A percentile compares a stretch with the other conserved stretches of the same genome.
phyloP scores from a whole-genome alignment of 495 filamentous ascomycete species.

The Penicillium manginii region DNA sequence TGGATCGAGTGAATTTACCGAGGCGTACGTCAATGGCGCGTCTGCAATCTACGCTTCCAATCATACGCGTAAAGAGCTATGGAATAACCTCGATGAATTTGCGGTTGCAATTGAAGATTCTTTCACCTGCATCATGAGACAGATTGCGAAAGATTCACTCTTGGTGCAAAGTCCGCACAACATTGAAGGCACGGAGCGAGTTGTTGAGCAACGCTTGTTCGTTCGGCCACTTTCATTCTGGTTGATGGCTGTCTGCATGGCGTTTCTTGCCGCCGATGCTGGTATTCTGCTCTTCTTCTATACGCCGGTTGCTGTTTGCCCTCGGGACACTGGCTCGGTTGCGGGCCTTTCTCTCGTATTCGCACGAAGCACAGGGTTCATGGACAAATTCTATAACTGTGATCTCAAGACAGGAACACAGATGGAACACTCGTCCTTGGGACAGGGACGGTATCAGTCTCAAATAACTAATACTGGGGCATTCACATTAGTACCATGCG shows the following conservation, averaged over 20 bases:
- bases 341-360: constrained; percentile 20
- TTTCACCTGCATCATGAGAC: no score
- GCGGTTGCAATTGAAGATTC: no score
- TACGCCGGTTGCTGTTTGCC: constrained; percentile 10
- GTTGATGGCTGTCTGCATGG: background rate
- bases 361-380: constrained; percentile 12
- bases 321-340: constrained; percentile 20
- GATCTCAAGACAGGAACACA: background rate
- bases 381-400: background rate
- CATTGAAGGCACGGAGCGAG: no score
- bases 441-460: background rate
- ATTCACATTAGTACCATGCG: background rate
- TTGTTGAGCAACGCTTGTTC: no score
- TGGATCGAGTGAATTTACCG: no score
- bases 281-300: constrained; percentile 3
- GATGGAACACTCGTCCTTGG: background rate
- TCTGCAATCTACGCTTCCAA: no score
- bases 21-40: no score
- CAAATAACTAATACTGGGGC: background rate
- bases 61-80: no score
- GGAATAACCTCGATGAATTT: no score
- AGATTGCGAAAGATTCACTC: no score
- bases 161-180: no score
- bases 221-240: background rate
- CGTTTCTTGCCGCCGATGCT: background rate